Evolutionary conservation across 148 eudicot genomes (phyloP), one percentile per base, ranked within the genome.

Genomic region (Rhododendron henanense): DNA sequence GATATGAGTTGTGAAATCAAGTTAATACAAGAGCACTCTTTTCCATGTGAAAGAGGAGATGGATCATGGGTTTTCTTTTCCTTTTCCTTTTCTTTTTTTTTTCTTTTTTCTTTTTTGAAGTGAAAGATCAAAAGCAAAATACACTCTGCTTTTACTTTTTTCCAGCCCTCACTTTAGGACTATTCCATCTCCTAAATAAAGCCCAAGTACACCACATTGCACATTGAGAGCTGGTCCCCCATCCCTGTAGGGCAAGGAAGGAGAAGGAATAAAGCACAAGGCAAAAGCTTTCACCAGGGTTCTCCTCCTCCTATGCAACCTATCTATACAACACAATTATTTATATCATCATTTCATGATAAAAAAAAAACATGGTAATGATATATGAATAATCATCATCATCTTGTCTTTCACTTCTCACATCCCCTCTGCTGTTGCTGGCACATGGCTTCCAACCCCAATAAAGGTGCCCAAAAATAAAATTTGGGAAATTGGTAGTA

Each of bases 111-210:
- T 87, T 85, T 90, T 89, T 91, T 90, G 86, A 91, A 91, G 92
- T 91, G 92, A 90, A 90, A 88, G 93, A 92, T 91, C 90, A 84
- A 94, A 93, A 93, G 94, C 91, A 93, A 67, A 83, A 90, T 81
- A 19, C 65, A 61, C 73, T 84, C 74, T 85, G 85, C 96, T 93
- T 96, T 94, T 87, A 59, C 94, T 93, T 94, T 71, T 76, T 92
- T 6, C 81, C 87, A 92, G 89, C 90, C 91, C 90, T 90, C 90
- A 85, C 95, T 96, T 92, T 92, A 91, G 86, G 97, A 96, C 97
- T 90, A 91, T 90, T 86, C 94, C 95, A 92, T 92, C 91, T 89
- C 90, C 93, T 51, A 55, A 87, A 81, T 81, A 92, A 83, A 91
- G 89, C 90, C 86, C 84, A 48, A 85, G 86, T 59, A 83, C 81